These are phyloP conservation scores for Stephanodiscus minutulus DNA, from an alignment of 108 stramenopile species.

Conservation along the genomic window DNA sequence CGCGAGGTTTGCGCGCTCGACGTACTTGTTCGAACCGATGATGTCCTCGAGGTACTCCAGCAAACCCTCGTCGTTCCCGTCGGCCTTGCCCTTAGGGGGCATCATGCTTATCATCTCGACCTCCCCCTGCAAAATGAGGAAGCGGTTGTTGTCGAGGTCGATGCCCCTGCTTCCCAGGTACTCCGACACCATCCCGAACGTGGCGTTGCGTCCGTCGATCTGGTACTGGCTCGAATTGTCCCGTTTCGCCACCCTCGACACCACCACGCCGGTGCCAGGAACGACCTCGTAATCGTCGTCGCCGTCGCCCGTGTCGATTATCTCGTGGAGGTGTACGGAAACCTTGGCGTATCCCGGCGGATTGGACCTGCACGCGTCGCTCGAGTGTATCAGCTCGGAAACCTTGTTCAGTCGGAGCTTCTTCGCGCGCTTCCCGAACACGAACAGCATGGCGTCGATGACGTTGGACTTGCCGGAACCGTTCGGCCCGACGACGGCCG, in stretches of 20 bases:
- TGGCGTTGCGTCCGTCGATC: conserved; percentile 83
- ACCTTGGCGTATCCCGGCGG: conserved; percentile 84
- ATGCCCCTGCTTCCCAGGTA: conserved; percentile 90
- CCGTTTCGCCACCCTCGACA: conserved; percentile 83
- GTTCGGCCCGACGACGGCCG: conserved; percentile 94
- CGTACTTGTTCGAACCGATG: conserved; percentile 94
- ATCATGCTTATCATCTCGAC: conserved; percentile 99
- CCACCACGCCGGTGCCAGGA: conserved; percentile 73
- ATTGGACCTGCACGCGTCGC: conserved; percentile 65
- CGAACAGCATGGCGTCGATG: conserved; percentile 99
- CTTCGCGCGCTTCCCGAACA: conserved; percentile 98
- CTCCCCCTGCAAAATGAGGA: conserved; percentile 98
- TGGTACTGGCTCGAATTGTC: conserved; percentile 92
- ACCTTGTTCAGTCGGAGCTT: conserved; percentile 97
- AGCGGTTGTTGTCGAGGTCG: conserved; percentile 98
- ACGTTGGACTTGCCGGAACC: conserved; percentile 98
- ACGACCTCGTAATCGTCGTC: conserved; percentile 87
- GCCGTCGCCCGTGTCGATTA: conserved; percentile 83
- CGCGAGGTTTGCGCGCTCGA: conserved; percentile 87
- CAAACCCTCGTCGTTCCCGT: conserved; percentile 93
- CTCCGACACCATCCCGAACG: conserved; percentile 87
- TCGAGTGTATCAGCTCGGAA: conserved; percentile 95
- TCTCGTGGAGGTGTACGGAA: conserved; percentile 93
- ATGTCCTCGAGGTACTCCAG: conserved; percentile 99
- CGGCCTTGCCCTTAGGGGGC: conserved; percentile 96